phyloP scores from a whole-genome alignment of 768 basidiomycete genomes.

The Cytidiella melzeri region DNA sequence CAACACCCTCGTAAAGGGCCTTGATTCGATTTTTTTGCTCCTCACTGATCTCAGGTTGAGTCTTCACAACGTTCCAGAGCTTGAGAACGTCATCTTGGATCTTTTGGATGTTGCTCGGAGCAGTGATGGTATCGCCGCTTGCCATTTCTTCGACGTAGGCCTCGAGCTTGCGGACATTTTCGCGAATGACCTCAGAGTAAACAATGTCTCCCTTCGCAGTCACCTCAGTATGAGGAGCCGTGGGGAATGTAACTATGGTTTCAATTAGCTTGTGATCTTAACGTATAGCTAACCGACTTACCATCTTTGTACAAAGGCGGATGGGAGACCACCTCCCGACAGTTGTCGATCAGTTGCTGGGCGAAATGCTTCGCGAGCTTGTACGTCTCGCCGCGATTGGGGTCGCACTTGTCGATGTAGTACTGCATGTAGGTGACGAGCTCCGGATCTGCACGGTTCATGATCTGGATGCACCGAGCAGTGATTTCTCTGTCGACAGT shows the following conservation, averaged over 20 bases:
- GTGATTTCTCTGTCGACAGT: conserved; percentile 96
- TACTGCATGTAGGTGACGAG: conserved; percentile 95
- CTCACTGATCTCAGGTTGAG: conserved; percentile 93
- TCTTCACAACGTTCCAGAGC: conserved; percentile 95
- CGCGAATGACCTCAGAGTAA: conserved; percentile 91
- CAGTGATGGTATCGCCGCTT: conserved; percentile 80
- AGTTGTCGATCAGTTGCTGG: conserved; percentile 92
- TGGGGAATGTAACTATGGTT: conserved; percentile 87
- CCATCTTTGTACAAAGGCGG: conserved; percentile 96
- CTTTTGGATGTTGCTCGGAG: conserved; percentile 89
- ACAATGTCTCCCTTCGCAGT: conserved; percentile 91
- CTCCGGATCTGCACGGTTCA: conserved; percentile 94
- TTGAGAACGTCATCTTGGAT: conserved; percentile 96
- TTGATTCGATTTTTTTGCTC: conserved; percentile 96
- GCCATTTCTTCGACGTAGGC: conserved; percentile 99
- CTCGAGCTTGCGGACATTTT: conserved; percentile 95
- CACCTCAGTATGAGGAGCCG: conserved; percentile 93
- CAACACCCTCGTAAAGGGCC: conserved; percentile 93
- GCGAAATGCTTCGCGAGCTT: conserved; percentile 96
- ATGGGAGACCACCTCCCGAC: conserved; percentile 71
- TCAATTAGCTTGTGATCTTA: not conserved
- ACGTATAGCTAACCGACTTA: conserved; percentile 33
- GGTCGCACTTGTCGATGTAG: conserved; percentile 78
- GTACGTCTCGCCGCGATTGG: conserved; percentile 85
- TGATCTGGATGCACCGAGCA: conserved; percentile 92